These are phyloP conservation scores for Diplosphaera chodatii DNA, from an alignment of 139 green algal genomes.

Conservation along the genomic window DNA sequence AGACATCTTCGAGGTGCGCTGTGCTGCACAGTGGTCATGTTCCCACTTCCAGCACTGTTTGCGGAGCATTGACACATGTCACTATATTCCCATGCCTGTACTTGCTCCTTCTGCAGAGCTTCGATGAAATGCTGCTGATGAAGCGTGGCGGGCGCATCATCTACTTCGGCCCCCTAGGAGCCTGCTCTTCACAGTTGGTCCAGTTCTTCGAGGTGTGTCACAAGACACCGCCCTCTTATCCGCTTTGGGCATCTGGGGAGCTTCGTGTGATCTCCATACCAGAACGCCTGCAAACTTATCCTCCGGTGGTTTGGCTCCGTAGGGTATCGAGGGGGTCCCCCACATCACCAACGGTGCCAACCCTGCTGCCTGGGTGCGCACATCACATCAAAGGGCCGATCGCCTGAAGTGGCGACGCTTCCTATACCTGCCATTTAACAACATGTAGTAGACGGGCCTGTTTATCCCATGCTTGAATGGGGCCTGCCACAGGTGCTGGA, in stretches of 20 bases:
- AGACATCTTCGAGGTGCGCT: conserved; percentile 59
- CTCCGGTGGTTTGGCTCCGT: too few relatives aligned
- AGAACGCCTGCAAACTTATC: too few relatives aligned
- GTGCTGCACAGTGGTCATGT: neutral
- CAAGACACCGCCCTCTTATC: neutral
- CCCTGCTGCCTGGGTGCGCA: neutral
- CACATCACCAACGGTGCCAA: neutral
- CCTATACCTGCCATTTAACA: too few relatives aligned
- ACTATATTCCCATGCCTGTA: neutral
- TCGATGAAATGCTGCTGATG: conserved; percentile 70
- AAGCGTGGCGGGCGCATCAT: conserved; percentile 57
- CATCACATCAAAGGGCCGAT: too few relatives aligned
- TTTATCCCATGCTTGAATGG: too few relatives aligned
- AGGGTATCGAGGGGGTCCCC: conserved; percentile 4
- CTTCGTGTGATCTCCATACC: too few relatives aligned
- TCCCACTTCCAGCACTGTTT: neutral
- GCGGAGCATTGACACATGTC: neutral
- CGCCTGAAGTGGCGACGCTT: too few relatives aligned
- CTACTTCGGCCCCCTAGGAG: conserved; percentile 65
- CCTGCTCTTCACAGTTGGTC: conserved; percentile 34
- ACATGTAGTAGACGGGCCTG: too few relatives aligned
- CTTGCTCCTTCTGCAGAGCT: conserved; percentile 23
- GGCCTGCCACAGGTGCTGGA: conserved; percentile 15
- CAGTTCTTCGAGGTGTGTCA: conserved; percentile 35
- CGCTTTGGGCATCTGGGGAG: too few relatives aligned